Evolutionary conservation across 2,329 filamentous ascomycete genomes (phyloP), one percentile per base, ranked within the genome.

Genomic region (Cadophora gregata): DNA sequence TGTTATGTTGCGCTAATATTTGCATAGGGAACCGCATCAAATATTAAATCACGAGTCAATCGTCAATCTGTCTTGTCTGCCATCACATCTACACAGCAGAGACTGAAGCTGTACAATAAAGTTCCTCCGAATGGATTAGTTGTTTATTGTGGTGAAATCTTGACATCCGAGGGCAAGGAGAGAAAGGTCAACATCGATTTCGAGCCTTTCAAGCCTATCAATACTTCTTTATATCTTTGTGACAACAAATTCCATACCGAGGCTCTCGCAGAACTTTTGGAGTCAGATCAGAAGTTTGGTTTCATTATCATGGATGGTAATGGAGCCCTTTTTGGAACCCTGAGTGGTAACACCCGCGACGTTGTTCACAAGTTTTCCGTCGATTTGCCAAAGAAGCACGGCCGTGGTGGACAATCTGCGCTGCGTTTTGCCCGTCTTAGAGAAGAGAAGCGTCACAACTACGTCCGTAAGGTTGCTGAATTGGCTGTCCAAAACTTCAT

Each of bases 261-360:
- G 82, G 95, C 96, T 21, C 84, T 99, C 73, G 96, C 94, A 72
- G 96, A 99, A 84, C 88, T 99, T 77, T 90, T 99, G 73, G 96
- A 99, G 83, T 97, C 95, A 21, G 96, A 99, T 80, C 96, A 98
- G 82, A 97, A 97, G 82, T 99, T 99, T 75, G 96, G 96, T 64
- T 99, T 99, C 84, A 99, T 99, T 80, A 90, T 99, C 83, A 99
- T 99, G 96, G 96, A 99, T 79, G 96, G 96, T 83, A 99, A 99
- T 82, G 96, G 96, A 75, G 93, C 96, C 51, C 89, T 99, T 33
- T 99, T 99, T 75, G 96, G 96, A 76, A 99, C 96, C 0, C 86
- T 99, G 50, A 97, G 93, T 77, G 96, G 96, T 74, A 99, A 99
- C 82, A 99, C 96, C 42, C 90, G 96, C 79, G 96, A 99, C 75